Base-by-base conservation (phyloP, 2,329 filamentous ascomycete species). In the Fusarium abutilonis region DNA sequence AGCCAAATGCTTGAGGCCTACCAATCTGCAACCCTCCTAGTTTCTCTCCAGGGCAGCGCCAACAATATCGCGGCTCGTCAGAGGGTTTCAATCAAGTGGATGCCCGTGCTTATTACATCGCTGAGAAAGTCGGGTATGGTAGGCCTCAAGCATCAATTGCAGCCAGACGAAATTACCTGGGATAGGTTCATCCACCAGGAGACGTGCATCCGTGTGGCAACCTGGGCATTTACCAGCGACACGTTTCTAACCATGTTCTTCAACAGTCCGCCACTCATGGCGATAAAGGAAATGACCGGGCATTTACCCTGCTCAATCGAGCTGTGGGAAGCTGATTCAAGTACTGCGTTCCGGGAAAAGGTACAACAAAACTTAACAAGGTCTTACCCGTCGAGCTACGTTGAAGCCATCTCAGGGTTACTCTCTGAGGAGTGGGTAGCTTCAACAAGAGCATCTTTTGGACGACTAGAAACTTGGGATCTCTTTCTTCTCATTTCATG, bases 211-310 rank as follows among this genome's bases (percentile, higher is more conserved):
- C 56, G 62, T 9, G 41, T 66, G 1, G 41, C 40, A n/a, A 17
- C 48, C 0, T 68, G 65, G 65, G 42, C 52, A 1, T 68, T 66
- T 4, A 14, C 47, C 9, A 58, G 49, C 0, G 65, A 68, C 4
- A 26, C 52, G 1, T 17, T 56, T 0, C 19, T 68, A 15, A 46
- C 38, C 0, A 8, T 68, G 3, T 55, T 59, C 9, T 66, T 45
- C 15, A 68, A 61, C 4, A 35, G 58, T 3, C 59, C 62, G 1
- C 62, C 62, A 2, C 31, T 36, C 0, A 62, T 59, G 9, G 56
- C 52, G 0, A 31, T 56, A 3, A 45, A 42, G 4, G 65, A 68
- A n/a, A 61, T 68, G 65, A 11, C 17, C 4, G 60, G 62, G 4
- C 9, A 58, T 26, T 32, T 68, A 0, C 65, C 65, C 6, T 68